Conservation (phyloP, 2,329 filamentous ascomycete species). For the Cordyceps cicadae region DNA sequence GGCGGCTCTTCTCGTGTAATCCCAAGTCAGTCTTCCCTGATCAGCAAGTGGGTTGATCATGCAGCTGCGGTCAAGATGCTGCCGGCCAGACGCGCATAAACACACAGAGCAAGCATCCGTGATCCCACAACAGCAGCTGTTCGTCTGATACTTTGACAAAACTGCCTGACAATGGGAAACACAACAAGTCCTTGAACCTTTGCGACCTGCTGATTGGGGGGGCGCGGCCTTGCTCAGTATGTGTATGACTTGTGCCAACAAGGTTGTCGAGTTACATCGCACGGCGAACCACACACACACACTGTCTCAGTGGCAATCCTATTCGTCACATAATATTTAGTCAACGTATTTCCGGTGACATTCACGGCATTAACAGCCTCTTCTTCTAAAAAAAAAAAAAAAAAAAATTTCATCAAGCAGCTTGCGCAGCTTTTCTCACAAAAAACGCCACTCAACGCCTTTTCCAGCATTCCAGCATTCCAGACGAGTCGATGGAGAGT, state of each 20-base stretch:
- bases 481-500: neutral
- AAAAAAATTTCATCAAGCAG: neutral
- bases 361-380: neutral
- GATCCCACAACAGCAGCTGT: neutral
- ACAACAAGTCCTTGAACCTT: neutral
- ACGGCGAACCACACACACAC: neutral
- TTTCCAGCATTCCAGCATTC: neutral
- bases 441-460: neutral
- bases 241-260: neutral
- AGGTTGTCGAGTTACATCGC: neutral
- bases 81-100: neutral
- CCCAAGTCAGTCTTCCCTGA: neutral
- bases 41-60: neutral
- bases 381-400: neutral
- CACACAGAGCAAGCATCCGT: no score
- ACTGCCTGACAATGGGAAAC: neutral
- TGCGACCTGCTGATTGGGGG: no score
- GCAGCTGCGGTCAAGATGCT: neutral
- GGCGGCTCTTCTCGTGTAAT: neutral
- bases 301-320: neutral
- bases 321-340: neutral
- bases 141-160: constrained; percentile 1
- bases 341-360: neutral
- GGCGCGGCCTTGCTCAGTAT: neutral
- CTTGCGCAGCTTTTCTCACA: neutral